Conservation (phyloP, 176 grass and related monocot species). For the Areca catechu region DNA sequence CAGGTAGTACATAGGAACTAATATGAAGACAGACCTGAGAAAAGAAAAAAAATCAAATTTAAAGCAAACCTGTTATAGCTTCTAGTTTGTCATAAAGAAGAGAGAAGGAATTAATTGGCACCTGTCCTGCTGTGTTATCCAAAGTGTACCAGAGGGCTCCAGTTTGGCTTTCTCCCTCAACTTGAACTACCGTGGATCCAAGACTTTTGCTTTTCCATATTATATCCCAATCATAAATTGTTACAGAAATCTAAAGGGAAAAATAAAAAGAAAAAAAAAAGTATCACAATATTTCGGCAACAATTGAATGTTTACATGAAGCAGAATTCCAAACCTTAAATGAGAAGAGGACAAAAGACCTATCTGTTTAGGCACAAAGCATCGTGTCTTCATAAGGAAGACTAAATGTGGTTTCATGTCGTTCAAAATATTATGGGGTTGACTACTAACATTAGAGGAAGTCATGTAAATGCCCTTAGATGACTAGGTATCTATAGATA, state of each 20-base stretch:
- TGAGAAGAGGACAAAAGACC: too few species aligned
- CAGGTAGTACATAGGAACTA: conserved; percentile 42
- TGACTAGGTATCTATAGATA: too few species aligned
- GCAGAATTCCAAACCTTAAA: too few species aligned
- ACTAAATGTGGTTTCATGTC: too few species aligned
- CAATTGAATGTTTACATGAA: too few species aligned
- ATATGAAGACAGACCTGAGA: conserved; percentile 69
- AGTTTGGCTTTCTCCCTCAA: conserved; percentile 46
- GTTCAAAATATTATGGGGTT: too few species aligned
- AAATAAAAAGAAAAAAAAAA: too few species aligned
- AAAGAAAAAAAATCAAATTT: not conserved
- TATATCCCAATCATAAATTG: conserved; percentile 83
- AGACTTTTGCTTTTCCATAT: conserved; percentile 72
- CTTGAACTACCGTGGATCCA: conserved; percentile 50
- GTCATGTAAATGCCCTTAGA: too few species aligned
- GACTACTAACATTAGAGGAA: too few species aligned
- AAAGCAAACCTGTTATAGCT: not conserved
- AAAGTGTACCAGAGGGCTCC: conserved; percentile 71
- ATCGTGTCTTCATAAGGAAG: too few species aligned
- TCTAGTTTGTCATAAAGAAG: not conserved
- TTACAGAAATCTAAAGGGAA: conserved; percentile 44
- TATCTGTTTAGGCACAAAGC: too few species aligned
- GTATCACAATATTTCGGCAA: too few species aligned
- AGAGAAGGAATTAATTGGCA: conserved; percentile 11
- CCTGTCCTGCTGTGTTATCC: conserved; percentile 73